These are phyloP conservation scores for Suillus discolor DNA, from an alignment of 768 basidiomycete genomes.

Conservation along the genomic window DNA sequence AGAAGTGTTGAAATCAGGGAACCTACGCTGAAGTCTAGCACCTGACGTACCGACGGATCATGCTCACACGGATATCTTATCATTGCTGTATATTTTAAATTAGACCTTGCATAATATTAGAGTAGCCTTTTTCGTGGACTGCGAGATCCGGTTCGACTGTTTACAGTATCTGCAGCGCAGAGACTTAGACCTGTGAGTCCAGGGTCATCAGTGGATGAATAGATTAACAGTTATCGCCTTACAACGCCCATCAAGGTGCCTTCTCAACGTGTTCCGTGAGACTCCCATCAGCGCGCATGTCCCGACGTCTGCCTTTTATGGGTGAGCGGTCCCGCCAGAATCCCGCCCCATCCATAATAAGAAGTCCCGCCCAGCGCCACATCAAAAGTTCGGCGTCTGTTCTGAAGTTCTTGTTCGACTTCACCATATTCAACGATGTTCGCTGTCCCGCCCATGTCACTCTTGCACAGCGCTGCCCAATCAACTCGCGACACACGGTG, in stretches of 20 bases:
- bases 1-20: slow-evolving; percentile 20
- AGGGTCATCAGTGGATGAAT: not conserved
- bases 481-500: not conserved
- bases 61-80: not conserved
- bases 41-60: not conserved
- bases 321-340: slow-evolving; percentile 16
- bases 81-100: not conserved
- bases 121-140: not conserved
- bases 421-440: slow-evolving; percentile 23
- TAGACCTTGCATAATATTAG: not conserved
- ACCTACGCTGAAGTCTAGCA: not conserved
- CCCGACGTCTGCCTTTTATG: slow-evolving; percentile 25
- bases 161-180: not conserved
- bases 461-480: slow-evolving; percentile 6
- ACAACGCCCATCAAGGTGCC: not conserved
- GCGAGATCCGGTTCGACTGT: not conserved
- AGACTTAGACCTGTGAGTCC: not conserved
- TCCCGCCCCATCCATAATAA: slow-evolving; percentile 18
- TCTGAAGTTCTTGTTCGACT: slow-evolving; percentile 10
- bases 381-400: slow-evolving; percentile 11
- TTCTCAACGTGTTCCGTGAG: slow-evolving; percentile 13
- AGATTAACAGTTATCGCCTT: not conserved
- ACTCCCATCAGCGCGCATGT: slow-evolving; percentile 21
- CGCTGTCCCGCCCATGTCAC: slow-evolving; percentile 31
- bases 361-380: slow-evolving; percentile 18